Conservation (phyloP, 148 eudicot genomes). For the Bassia scoparia region DNA sequence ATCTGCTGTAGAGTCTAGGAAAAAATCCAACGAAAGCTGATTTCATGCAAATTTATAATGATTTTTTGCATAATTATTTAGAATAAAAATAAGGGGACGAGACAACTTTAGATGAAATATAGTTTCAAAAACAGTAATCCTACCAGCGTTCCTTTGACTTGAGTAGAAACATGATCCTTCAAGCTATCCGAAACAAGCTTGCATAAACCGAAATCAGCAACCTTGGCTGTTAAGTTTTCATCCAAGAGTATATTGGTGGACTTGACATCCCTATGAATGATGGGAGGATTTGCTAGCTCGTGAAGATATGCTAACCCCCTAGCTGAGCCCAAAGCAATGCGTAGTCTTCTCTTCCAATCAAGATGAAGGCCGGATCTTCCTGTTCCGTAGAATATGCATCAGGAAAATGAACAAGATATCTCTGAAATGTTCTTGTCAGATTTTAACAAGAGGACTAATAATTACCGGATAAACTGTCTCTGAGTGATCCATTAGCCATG, state of each 20-base stretch:
- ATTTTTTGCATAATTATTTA: too few species aligned
- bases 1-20: too few species aligned
- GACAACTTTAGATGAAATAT: neutral
- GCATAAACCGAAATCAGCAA: conserved; percentile 89
- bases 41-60: too few species aligned
- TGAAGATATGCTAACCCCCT: conserved; percentile 89
- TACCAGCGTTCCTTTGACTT: conserved; percentile 94
- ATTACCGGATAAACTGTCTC: conserved; percentile 72
- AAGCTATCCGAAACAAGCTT: conserved; percentile 65
- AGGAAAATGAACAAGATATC: neutral
- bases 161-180: conserved; percentile 88
- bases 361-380: conserved; percentile 78
- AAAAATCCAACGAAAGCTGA: too few species aligned
- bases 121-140: conserved; percentile 3
- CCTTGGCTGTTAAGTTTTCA: conserved; percentile 78
- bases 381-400: conserved; percentile 20
- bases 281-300: conserved; percentile 88
- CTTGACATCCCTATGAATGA: conserved; percentile 91
- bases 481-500: conserved; percentile 83
- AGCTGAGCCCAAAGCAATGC: conserved; percentile 84
- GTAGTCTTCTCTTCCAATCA: conserved; percentile 85
- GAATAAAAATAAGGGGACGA: neutral
- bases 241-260: conserved; percentile 83
- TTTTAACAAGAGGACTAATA: neutral
- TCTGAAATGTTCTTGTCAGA: too few species aligned